A percentile compares a stretch with the other conserved stretches of the same genome.
phyloP scores from a whole-genome alignment of 2,329 filamentous ascomycete genomes.

The Penicillium frequentans region DNA sequence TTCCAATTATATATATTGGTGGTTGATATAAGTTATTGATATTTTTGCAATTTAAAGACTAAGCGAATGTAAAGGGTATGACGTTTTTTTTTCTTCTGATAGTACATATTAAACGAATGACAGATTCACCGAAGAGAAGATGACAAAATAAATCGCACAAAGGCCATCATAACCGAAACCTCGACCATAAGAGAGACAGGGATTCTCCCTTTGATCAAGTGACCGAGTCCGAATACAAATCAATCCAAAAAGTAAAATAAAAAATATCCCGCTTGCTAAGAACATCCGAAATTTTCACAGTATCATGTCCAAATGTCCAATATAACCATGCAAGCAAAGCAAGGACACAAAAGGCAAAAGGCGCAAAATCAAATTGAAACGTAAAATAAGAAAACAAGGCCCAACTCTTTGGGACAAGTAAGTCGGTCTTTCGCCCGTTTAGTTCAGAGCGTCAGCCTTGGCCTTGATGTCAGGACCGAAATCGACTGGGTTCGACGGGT shows the following conservation, averaged over 20 bases:
- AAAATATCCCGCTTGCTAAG: not conserved
- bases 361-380: not conserved
- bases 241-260: not conserved
- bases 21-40: not conserved
- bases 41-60: not conserved
- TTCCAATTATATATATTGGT: no score
- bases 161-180: not conserved
- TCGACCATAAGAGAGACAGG: not conserved
- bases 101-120: not conserved
- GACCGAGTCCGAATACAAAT: not conserved
- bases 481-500: conserved; percentile 26
- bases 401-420: not conserved
- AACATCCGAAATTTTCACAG: not conserved
- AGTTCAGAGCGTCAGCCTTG: conserved; percentile 21
- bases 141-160: not conserved
- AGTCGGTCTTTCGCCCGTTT: not conserved
- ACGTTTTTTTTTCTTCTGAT: not conserved
- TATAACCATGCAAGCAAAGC: not conserved
- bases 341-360: not conserved
- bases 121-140: not conserved
- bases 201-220: not conserved
- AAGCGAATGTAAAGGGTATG: not conserved
- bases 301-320: not conserved
- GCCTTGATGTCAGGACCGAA: conserved; percentile 29
- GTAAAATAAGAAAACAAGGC: not conserved